phyloP scores from a whole-genome alignment of 306 rosid species.

The Dryas octopetala region DNA sequence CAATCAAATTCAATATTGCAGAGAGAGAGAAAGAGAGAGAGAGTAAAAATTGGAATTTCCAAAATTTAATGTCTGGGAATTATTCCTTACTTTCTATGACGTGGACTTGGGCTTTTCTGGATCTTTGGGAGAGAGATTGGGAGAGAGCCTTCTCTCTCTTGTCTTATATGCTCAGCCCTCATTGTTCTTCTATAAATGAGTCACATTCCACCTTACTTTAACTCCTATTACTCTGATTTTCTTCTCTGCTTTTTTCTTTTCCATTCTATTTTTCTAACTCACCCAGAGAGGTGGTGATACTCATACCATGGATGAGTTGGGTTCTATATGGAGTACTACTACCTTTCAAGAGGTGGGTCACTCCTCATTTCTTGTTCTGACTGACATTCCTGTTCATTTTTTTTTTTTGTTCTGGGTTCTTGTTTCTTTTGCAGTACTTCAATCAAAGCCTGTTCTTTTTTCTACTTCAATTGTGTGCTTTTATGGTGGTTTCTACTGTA shows the following conservation, averaged over 20 bases:
- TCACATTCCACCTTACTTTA: conserved; percentile 8
- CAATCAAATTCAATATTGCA: conserved; percentile 17
- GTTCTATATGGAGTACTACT: conserved; percentile 36
- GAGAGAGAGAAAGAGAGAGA: neutral
- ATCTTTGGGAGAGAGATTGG: conserved; percentile 23
- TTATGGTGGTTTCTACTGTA: neutral
- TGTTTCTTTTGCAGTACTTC: conserved; percentile 11
- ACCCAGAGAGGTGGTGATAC: neutral
- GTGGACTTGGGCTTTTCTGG: conserved; percentile 31
- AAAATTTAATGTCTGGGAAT: neutral
- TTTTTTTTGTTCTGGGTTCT: conserved; percentile 9
- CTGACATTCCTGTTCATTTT: neutral
- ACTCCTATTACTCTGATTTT: conserved; percentile 28
- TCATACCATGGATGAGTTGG: conserved; percentile 56
- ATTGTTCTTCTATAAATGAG: conserved; percentile 50
- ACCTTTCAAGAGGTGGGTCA: conserved; percentile 58
- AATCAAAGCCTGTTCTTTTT: conserved; percentile 11
- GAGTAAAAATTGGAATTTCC: conserved; percentile 22
- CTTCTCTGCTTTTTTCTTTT: neutral
- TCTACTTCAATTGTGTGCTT: neutral
- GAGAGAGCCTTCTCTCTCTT: conserved; percentile 16
- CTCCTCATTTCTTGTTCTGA: conserved; percentile 14
- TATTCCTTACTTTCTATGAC: conserved; percentile 37
- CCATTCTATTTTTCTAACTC: neutral
- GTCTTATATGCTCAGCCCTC: conserved; percentile 26